Evolutionary conservation across 306 rosid genomes (phyloP), one percentile per base, ranked within the genome.

Genomic region (Fragaria nilgerrensis): DNA sequence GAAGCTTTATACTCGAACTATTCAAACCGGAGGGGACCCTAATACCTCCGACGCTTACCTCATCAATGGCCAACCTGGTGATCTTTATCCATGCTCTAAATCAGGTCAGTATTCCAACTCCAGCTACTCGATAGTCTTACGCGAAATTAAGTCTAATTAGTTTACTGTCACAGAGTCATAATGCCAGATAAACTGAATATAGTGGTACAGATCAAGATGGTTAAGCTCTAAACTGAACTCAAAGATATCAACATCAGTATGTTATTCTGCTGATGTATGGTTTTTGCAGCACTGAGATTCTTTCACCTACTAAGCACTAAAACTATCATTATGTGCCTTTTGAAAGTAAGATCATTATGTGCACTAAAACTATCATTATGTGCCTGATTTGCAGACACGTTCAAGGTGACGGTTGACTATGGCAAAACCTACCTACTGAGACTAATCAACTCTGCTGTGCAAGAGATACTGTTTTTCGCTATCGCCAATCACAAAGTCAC

Each of bases 11-110:
- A 10, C n/a, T 13, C 68, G 68, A 29, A 3, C 63, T 15, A 16
- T 73, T 48, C 36, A 9, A 13, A 39, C 22, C 0, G 83, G 86
- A 44, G 86, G 58, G 13, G 80, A 55, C 5, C 74, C 83, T 0
- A 34, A 49, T 52, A 20, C 3, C 9, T 83, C 86, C 9, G 68
- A 32, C 66, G 86, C 83, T 49, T 78, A 1, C 65, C 77, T 75
- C 45, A 68, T 83, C 65, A 78, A 78, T 16, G 83, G 86, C 23
- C 83, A 69, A 62, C 86, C 83, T 9, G 86, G 86, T 2, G 76
- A 70, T 74, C 58, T 78, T 11, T 78, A 79, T 71, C 82, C 82
- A 1, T 78, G 82, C 69, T 81, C 84, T 48, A 67, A 43, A 58
- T 44, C 67, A 68, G 80, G 79, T 75, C 27, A 37, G 0, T n/a